Evolutionary conservation across 805 yeast species (phyloP).

Genomic region (Grigorovia transvaalensis): DNA sequence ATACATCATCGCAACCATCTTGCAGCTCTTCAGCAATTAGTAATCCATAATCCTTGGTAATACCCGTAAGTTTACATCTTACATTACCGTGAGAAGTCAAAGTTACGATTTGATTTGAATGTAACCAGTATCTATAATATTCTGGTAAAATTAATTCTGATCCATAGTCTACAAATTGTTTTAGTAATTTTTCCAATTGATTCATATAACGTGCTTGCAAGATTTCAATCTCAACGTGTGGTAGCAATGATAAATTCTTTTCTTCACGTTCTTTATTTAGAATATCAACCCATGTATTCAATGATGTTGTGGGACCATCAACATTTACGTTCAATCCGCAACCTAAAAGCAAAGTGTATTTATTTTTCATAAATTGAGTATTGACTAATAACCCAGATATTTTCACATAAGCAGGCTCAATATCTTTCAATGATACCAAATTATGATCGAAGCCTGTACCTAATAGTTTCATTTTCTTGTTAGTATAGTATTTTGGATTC

Average conservation of each 20-base stretch:
- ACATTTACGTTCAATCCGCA: constrained; percentile 79
- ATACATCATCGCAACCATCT: constrained; percentile 28
- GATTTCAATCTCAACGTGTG: constrained; percentile 35
- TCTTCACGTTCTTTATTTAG: constrained; percentile 43
- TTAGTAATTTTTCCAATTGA: constrained; percentile 52
- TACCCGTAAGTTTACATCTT: constrained; percentile 65
- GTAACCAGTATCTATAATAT: constrained; percentile 84
- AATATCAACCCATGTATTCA: constrained; percentile 56
- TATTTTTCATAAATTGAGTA: constrained; percentile 51
- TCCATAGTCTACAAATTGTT: constrained; percentile 52
- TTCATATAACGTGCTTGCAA: constrained; percentile 51
- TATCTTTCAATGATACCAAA: constrained; percentile 35
- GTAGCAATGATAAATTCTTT: constrained; percentile 35
- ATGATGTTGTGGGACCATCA: constrained; percentile 85
- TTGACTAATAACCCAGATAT: constrained; percentile 80
- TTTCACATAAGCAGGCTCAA: constrained; percentile 61
- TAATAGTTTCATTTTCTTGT: constrained; percentile 17
- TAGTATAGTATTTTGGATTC: constrained; percentile 47
- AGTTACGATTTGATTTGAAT: constrained; percentile 60
- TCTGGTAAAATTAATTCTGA: constrained; percentile 53
- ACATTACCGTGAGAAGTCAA: constrained; percentile 43
- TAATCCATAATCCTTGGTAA: constrained; percentile 76
- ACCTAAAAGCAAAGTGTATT: constrained; percentile 67
- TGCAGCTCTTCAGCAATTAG: constrained; percentile 63
- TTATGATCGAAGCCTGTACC: constrained; percentile 21